These are phyloP conservation scores for Beauveria varroae DNA, from an alignment of 2,329 filamentous ascomycete species.

Conservation along the genomic window DNA sequence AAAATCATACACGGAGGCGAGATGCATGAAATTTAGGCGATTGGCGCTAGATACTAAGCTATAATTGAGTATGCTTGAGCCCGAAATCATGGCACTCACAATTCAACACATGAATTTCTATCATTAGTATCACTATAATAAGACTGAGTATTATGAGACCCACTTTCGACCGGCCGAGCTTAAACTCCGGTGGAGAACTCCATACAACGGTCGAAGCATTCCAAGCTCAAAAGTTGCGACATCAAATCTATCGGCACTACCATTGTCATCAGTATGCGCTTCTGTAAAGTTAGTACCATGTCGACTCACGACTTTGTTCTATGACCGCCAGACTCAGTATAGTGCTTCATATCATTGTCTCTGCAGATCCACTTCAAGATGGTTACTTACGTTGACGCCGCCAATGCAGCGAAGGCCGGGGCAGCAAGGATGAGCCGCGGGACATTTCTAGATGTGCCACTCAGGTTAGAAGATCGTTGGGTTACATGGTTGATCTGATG, in stretches of 20 bases:
- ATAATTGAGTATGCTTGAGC: neutral
- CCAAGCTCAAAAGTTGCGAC: neutral
- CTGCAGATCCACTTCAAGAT: neutral
- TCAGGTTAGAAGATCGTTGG: neutral
- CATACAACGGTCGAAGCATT: neutral
- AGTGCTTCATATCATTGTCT: neutral
- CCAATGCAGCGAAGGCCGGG: neutral
- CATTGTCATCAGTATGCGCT: neutral
- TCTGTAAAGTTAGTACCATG: neutral
- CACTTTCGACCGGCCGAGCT: neutral
- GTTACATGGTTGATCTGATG: neutral
- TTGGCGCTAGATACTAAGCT: neutral
- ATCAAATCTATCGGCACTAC: neutral
- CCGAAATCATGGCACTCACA: neutral
- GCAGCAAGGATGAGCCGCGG: neutral
- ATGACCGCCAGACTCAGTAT: neutral
- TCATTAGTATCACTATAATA: neutral
- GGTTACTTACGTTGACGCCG: neutral
- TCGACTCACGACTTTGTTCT: neutral
- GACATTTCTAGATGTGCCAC: neutral
- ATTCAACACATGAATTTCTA: neutral
- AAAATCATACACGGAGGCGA: too few relatives aligned
- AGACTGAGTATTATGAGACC: neutral
- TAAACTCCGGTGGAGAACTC: neutral
- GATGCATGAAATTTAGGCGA: too few relatives aligned